Percentiles rank a stretch among this genome's conserved stretches.
Conservation (phyloP, 352 stramenopile species). For the Globisporangium carolinianum region DNA sequence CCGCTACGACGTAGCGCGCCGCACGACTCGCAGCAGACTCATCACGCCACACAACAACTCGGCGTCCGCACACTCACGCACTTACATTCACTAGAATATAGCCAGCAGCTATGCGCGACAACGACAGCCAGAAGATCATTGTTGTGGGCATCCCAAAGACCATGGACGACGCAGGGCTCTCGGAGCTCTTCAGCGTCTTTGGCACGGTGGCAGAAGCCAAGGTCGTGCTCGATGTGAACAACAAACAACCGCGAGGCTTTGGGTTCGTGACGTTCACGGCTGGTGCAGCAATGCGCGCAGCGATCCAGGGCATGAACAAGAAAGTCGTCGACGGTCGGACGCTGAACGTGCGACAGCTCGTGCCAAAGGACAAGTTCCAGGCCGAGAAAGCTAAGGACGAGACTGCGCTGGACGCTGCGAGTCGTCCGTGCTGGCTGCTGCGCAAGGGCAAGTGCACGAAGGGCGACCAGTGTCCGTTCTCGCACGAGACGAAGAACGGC, state of each 20-base stretch:
- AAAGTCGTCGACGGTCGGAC: slow-evolving; percentile 62
- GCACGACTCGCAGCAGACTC: no score
- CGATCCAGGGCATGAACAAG: slow-evolving; percentile 73
- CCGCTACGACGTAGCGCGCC: no score
- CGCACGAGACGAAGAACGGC: slow-evolving; percentile 61
- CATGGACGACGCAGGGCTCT: slow-evolving; percentile 56
- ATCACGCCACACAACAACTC: no score
- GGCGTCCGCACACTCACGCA: no score
- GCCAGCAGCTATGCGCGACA: slow-evolving; percentile 38
- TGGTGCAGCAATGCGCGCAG: slow-evolving; percentile 55
- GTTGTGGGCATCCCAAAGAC: slow-evolving; percentile 74
- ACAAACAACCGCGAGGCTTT: slow-evolving; percentile 64
- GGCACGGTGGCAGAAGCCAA: slow-evolving; percentile 67
- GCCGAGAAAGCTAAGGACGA: slow-evolving; percentile 30
- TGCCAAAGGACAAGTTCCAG: slow-evolving; percentile 69
- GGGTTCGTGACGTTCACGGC: slow-evolving; percentile 81
- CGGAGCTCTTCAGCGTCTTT: slow-evolving; percentile 69
- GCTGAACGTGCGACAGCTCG: slow-evolving; percentile 67
- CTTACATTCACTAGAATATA: no score
- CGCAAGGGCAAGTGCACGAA: slow-evolving; percentile 78
- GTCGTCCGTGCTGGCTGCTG: slow-evolving; percentile 62
- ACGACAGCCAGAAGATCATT: slow-evolving; percentile 84
- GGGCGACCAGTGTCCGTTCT: slow-evolving; percentile 62
- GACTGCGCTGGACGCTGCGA: slow-evolving; percentile 24
- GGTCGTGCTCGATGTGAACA: slow-evolving; percentile 54